A percentile compares a stretch with the other conserved stretches of the same genome.
Conservation (phyloP, 2,329 filamentous ascomycete genomes). For the Pseudogymnoascus sp. region DNA sequence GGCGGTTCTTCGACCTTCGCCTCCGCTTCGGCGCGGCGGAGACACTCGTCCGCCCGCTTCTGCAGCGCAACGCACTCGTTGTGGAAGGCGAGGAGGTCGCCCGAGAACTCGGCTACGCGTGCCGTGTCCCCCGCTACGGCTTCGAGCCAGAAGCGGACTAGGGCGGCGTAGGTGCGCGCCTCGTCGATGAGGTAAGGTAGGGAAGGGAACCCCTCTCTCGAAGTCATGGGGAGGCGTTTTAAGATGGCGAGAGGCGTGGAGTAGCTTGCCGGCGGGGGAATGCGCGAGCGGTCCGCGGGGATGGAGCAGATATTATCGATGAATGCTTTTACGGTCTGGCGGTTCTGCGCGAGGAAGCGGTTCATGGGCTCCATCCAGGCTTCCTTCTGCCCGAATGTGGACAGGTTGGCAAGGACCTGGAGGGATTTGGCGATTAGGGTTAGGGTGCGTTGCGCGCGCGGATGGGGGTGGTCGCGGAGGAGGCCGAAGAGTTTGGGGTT, state of each 20-base stretch:
- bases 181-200: slow-evolving; percentile 90
- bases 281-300: slow-evolving; percentile 58
- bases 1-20: slow-evolving; percentile 17
- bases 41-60: slow-evolving; percentile 25
- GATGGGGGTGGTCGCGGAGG: slow-evolving; percentile 71
- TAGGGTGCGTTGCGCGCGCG: slow-evolving; percentile 75
- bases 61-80: slow-evolving; percentile 25
- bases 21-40: slow-evolving; percentile 22
- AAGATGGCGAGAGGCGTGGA: slow-evolving; percentile 88
- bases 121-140: slow-evolving; percentile 24
- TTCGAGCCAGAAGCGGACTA: slow-evolving; percentile 76
- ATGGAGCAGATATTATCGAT: slow-evolving; percentile 82
- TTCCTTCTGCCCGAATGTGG: slow-evolving; percentile 87
- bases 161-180: slow-evolving; percentile 71
- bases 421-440: slow-evolving; percentile 89
- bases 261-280: slow-evolving; percentile 71
- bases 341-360: slow-evolving; percentile 66
- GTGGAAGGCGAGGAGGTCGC: slow-evolving; percentile 26
- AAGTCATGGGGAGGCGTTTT: slow-evolving; percentile 67
- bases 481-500: slow-evolving; percentile 92
- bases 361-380: slow-evolving; percentile 99
- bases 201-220: slow-evolving; percentile 85
- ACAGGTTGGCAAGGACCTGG: slow-evolving; percentile 84
- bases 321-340: slow-evolving; percentile 75
- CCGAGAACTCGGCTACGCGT: slow-evolving; percentile 15